Evolutionary conservation across 305 asterid species (phyloP).

Genomic region (Fraxinus latifolia): DNA sequence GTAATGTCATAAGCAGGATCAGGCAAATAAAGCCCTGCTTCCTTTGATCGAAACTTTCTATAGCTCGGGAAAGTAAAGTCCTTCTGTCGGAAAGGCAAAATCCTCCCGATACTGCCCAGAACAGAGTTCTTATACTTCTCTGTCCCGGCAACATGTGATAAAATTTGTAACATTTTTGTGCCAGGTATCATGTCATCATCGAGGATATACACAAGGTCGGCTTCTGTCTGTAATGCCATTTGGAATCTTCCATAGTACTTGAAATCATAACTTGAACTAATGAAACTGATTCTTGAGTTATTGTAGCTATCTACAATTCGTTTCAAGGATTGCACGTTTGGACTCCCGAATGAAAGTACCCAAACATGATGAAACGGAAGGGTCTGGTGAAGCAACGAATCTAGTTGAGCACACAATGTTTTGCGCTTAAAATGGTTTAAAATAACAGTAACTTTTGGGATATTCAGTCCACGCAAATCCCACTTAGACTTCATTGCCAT

Average conservation of each 20-base stretch:
- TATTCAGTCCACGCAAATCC: constrained; percentile 38
- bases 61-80: constrained; percentile 86
- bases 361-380: constrained; percentile 82
- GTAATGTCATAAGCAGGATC: constrained; percentile 92
- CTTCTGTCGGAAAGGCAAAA: constrained; percentile 81
- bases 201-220: constrained; percentile 67
- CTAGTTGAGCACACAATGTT: constrained; percentile 79
- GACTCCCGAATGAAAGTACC: constrained; percentile 93
- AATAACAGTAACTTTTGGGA: constrained; percentile 64
- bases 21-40: constrained; percentile 89
- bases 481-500: constrained; percentile 74
- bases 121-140: constrained; percentile 78
- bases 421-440: constrained; percentile 84
- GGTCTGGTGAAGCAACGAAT: constrained; percentile 67
- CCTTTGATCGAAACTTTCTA: constrained; percentile 77
- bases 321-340: constrained; percentile 49
- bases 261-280: constrained; percentile 74
- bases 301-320: constrained; percentile 64
- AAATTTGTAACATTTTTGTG: constrained; percentile 63
- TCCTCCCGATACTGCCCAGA: constrained; percentile 86
- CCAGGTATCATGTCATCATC: constrained; percentile 98
- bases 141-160: constrained; percentile 80
- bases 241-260: constrained; percentile 93
- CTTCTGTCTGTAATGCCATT: constrained; percentile 85
- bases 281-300: constrained; percentile 63